Conservation (phyloP, 306 rosid genomes). For the Geum urbanum region DNA sequence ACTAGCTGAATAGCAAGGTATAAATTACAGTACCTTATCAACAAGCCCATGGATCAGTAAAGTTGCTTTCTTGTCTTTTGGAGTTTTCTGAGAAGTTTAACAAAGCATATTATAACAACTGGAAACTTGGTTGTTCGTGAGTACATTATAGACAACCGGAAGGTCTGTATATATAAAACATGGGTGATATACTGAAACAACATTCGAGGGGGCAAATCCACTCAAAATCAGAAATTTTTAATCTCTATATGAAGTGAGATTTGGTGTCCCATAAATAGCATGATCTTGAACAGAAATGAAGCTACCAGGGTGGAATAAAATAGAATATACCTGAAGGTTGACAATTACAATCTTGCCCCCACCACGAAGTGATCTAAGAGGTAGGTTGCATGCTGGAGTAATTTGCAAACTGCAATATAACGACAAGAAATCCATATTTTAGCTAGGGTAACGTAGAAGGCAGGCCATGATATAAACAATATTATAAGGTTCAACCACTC, state of each 20-base stretch:
- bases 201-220: conserved; percentile 11
- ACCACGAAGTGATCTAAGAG: conserved; percentile 84
- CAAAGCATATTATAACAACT: conserved; percentile 8
- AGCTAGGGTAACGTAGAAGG: not conserved
- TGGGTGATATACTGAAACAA: not conserved
- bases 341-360: conserved; percentile 95
- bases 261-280: conserved; percentile 8
- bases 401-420: conserved; percentile 76
- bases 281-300: conserved; percentile 9
- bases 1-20: not conserved
- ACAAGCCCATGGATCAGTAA: conserved; percentile 84
- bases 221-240: not conserved
- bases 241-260: not conserved
- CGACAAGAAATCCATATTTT: not conserved
- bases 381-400: conserved; percentile 98
- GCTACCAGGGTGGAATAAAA: not conserved
- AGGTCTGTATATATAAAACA: conserved; percentile 10
- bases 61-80: conserved; percentile 91
- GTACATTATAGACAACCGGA: conserved; percentile 5
- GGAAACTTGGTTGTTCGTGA: too few relatives aligned
- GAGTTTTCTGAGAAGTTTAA: conserved; percentile 73
- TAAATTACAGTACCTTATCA: conserved; percentile 65
- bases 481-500: not conserved
- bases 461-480: not conserved
- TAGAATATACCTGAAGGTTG: conserved; percentile 74